These are phyloP conservation scores for Dalbergia cochinchinensis DNA, from an alignment of 306 rosid genomes.

Conservation along the genomic window DNA sequence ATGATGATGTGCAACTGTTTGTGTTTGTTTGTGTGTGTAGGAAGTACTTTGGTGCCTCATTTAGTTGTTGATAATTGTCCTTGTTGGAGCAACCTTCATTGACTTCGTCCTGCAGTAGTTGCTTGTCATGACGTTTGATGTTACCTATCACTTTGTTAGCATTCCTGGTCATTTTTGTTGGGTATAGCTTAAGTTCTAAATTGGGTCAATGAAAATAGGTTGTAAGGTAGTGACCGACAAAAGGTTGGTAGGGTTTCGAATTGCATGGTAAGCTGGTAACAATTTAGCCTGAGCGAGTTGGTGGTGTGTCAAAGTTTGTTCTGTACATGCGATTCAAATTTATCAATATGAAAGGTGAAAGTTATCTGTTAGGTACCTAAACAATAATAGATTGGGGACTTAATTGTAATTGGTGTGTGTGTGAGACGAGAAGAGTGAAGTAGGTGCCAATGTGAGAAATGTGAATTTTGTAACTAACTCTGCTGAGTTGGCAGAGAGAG, in stretches of 20 bases:
- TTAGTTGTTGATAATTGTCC: neutral
- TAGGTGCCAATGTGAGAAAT: too few relatives aligned
- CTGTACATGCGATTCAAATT: neutral
- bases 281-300: neutral
- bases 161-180: neutral
- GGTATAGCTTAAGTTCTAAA: neutral
- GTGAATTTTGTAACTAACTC: too few relatives aligned
- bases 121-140: neutral
- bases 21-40: neutral
- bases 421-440: too few relatives aligned
- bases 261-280: neutral
- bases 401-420: too few relatives aligned
- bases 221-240: neutral
- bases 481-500: too few relatives aligned
- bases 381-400: too few relatives aligned
- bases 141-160: constrained; percentile 2
- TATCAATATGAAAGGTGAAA: neutral
- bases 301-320: neutral
- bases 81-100: neutral
- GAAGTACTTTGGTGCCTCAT: neutral
- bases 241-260: neutral
- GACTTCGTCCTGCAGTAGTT: constrained; percentile 15
- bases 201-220: neutral
- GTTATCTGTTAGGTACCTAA: too few relatives aligned
- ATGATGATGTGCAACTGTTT: neutral